Evolutionary conservation across 148 eudicot species (phyloP).

Genomic region (Rhododendron ferrugineum): DNA sequence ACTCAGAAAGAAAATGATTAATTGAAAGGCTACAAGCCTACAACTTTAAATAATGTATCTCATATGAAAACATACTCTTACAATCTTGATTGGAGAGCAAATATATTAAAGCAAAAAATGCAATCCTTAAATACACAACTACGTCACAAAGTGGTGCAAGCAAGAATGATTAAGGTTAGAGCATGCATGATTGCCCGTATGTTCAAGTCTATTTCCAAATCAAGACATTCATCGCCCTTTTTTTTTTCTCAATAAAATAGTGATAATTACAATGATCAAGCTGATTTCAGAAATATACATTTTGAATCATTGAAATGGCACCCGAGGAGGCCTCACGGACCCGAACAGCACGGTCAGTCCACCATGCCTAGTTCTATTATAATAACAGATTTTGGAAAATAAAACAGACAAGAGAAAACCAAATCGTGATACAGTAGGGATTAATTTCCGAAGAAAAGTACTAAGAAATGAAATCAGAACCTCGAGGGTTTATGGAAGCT

Average conservation of each 20-base stretch:
- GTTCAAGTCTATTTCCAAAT: neutral
- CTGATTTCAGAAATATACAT: neutral
- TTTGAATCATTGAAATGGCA: neutral
- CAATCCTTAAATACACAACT: neutral
- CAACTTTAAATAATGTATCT: neutral
- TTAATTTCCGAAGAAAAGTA: neutral
- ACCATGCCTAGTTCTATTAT: neutral
- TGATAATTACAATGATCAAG: neutral
- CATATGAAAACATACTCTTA: neutral
- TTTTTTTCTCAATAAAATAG: neutral
- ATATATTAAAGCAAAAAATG: neutral
- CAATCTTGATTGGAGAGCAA: neutral
- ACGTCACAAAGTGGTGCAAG: neutral
- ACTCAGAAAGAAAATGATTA: neutral
- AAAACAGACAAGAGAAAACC: neutral
- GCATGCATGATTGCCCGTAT: neutral
- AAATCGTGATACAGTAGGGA: neutral
- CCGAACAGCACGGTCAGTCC: neutral
- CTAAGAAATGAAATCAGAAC: slow-evolving; percentile 5
- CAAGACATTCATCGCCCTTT: neutral
- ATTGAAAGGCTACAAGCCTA: slow-evolving; percentile 1
- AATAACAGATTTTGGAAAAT: neutral
- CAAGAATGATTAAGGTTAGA: neutral
- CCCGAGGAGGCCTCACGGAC: neutral
- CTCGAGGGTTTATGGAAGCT: slow-evolving; percentile 34